These are phyloP conservation scores for Thalia dealbata DNA, from an alignment of 176 grass and related monocot genomes.

Conservation along the genomic window DNA sequence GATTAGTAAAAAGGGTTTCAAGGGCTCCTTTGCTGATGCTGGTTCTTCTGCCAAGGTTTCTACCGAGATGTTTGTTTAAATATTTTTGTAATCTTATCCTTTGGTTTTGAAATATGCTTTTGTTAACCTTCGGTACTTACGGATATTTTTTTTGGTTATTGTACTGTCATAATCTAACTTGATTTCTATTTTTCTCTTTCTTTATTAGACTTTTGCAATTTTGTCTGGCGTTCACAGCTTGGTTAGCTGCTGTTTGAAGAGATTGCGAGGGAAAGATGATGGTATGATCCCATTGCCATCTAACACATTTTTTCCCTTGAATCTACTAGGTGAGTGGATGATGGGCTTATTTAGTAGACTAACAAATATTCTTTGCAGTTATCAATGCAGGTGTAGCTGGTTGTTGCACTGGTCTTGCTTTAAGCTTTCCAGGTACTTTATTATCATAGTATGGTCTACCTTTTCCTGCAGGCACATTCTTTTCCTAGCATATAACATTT, in stretches of 20 bases:
- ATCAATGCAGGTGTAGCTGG: conserved; percentile 81
- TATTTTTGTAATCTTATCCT: not conserved
- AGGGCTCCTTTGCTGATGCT: conserved; percentile 64
- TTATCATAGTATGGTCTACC: not conserved
- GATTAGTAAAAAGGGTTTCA: conserved; percentile 75
- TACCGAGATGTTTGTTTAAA: not conserved
- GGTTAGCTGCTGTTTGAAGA: conserved; percentile 74
- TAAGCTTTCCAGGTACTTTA: conserved; percentile 83
- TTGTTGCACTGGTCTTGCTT: conserved; percentile 82
- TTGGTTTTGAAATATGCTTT: not conserved
- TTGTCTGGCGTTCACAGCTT: conserved; percentile 91
- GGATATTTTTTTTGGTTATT: no score
- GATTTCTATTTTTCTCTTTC: conserved; percentile 7
- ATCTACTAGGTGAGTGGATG: conserved; percentile 12
- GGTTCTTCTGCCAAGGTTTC: conserved; percentile 82
- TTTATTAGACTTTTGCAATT: conserved; percentile 79
- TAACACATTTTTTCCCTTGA: conserved; percentile 4
- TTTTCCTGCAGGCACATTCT: not conserved
- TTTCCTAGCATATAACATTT: not conserved
- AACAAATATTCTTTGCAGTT: conserved; percentile 35
- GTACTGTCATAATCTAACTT: not conserved
- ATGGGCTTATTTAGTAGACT: conserved; percentile 19
- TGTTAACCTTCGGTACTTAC: not conserved
- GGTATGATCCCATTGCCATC: conserved; percentile 28
- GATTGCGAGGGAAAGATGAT: conserved; percentile 87